Percentiles rank a stretch among this genome's conserved stretches.
Conservation (phyloP, 2,329 filamentous ascomycete species). For the Pseudogymnoascus sp. region DNA sequence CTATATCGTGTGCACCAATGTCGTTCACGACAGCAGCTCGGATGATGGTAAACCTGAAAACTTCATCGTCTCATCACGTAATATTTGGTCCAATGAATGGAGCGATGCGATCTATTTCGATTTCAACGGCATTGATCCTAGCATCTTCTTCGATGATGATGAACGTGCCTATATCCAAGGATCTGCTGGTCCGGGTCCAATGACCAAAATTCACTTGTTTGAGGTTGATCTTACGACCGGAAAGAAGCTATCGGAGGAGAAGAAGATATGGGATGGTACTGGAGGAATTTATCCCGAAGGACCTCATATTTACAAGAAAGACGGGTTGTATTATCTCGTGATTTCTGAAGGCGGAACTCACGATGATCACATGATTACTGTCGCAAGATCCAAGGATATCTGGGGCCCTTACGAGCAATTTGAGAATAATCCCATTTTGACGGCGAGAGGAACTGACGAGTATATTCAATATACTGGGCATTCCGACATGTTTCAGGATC, state of each 20-base stretch:
- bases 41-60: neutral
- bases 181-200: neutral
- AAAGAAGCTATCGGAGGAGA: neutral
- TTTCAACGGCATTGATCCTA: neutral
- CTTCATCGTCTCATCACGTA: neutral
- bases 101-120: constrained; percentile 1
- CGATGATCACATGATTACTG: constrained; percentile 24
- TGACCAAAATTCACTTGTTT: neutral
- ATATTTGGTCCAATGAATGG: neutral
- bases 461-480: constrained; percentile 36
- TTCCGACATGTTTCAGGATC: constrained; percentile 38
- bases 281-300: constrained; percentile 20
- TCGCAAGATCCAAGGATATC: constrained; percentile 26
- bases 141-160: constrained; percentile 1
- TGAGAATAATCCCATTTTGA: constrained; percentile 34
- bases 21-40: neutral
- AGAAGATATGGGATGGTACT: neutral
- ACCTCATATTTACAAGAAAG: constrained; percentile 27
- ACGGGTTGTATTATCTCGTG: constrained; percentile 29
- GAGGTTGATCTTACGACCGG: neutral
- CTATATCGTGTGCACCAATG: neutral
- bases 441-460: constrained; percentile 31
- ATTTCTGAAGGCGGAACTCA: constrained; percentile 21
- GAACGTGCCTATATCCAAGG: neutral
- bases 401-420: constrained; percentile 35